Base-by-base conservation (phyloP, 2,329 filamentous ascomycete genomes). In the Rutstroemia sp. region DNA sequence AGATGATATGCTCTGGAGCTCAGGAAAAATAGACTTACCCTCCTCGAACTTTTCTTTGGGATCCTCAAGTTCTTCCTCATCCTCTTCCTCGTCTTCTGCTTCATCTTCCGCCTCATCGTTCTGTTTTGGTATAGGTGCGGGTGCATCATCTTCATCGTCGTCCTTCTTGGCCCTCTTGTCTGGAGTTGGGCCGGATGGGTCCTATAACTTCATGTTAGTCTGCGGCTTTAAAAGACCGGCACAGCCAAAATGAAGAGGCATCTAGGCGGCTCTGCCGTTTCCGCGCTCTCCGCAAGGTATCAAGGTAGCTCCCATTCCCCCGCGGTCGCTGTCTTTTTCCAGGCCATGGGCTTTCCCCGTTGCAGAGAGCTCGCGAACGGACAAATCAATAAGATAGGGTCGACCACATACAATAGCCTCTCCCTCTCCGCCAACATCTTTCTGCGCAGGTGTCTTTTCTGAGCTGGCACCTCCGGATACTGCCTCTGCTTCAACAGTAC, bases 41-140 rank as follows among this genome's bases (percentile, higher is more conserved):
- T 95, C 90, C 76, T 95, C 88, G 61, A 97, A 76, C 73, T 83
- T 82, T 61, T 92, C 89, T 82, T 95, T 95, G 67, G 87, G 84
- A 73, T 97, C 92, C 66, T 87, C 84, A 61, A 82, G 77, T 77
- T 94, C 89, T 63, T 91, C 87, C 60, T 90, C 87, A 45, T 85
- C 84, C 23, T 81, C 83, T 34, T 81, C 82, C 38, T 80, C 83
- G 25, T 74, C 76, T 8, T 74, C 79, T 42, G 74, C 75, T 45
- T 78, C 80, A 19, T 74, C 74, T 50, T 74, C 73, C 46, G 75
- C 75, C 60, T 76, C 75, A 57, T 68, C 75, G 61, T 76, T 74
- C 54, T 67, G 9, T 34, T 34, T 34, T 34, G 30, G 30, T 14
- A 12, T 12, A 14, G 30, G 30, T 34, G 30, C 30, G 10, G 30